phyloP scores from a whole-genome alignment of 2,329 filamentous ascomycete genomes.

The Diplodia mutila region DNA sequence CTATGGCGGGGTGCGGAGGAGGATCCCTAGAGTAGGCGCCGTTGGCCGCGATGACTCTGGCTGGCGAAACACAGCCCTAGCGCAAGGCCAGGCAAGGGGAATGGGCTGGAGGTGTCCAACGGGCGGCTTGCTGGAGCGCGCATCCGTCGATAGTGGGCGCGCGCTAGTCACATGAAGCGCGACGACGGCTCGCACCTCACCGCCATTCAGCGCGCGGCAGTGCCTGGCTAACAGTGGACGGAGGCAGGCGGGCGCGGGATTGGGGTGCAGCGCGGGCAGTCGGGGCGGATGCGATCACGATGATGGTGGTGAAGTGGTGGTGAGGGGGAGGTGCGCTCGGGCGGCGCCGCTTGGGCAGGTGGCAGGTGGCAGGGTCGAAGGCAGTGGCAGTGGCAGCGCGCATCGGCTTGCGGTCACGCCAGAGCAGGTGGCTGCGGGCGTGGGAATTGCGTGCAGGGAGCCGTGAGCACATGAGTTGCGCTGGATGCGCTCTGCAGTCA shows the following conservation, averaged over 20 bases:
- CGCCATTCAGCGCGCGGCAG: slow-evolving; percentile 17
- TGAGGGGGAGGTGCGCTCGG: neutral
- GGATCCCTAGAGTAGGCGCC: neutral
- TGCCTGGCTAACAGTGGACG: slow-evolving; percentile 10
- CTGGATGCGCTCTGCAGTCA: slow-evolving; percentile 11
- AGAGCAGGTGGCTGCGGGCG: slow-evolving; percentile 2
- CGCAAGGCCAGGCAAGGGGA: slow-evolving; percentile 13
- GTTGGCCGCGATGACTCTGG: slow-evolving; percentile 11
- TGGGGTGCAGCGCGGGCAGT: too few relatives aligned
- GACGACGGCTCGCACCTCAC: slow-evolving; percentile 8
- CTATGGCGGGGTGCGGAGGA: slow-evolving; percentile 3
- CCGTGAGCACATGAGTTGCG: slow-evolving; percentile 20
- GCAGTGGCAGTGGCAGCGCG: neutral
- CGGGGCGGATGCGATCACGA: neutral
- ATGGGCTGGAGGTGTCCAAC: neutral
- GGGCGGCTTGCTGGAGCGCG: neutral
- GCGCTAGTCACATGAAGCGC: slow-evolving; percentile 17
- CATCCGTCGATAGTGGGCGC: slow-evolving; percentile 4
- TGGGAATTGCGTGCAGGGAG: slow-evolving; percentile 17
- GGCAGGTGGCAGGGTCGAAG: neutral
- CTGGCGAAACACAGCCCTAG: slow-evolving; percentile 14
- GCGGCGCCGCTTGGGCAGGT: neutral
- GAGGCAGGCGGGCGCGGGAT: neutral
- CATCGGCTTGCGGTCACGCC: slow-evolving; percentile 7
- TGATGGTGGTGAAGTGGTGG: slow-evolving; percentile 2